Evolutionary conservation across 148 eudicot species (phyloP).

Genomic region (Dianthus caryophyllus): DNA sequence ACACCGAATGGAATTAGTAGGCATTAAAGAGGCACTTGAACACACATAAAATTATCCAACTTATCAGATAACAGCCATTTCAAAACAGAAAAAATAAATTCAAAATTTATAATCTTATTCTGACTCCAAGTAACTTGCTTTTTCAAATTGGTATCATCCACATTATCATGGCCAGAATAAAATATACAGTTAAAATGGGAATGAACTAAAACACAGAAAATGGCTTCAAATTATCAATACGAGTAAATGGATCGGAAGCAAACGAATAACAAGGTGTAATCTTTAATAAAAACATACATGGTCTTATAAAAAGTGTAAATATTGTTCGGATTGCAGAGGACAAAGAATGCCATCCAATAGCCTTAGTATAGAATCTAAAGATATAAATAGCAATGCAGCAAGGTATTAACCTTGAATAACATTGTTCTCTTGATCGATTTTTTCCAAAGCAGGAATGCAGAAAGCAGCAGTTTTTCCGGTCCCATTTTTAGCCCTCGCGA

Average conservation of each 20-base stretch:
- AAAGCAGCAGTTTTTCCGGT: conserved; percentile 91
- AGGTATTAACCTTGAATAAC: conserved; percentile 66
- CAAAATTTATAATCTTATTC: not conserved
- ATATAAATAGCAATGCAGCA: not conserved
- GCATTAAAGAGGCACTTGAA: not conserved
- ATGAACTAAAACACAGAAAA: not conserved
- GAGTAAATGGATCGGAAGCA: not conserved
- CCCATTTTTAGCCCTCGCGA: conserved; percentile 89
- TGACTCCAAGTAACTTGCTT: not conserved
- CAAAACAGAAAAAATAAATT: not conserved
- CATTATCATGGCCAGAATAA: too few relatives aligned
- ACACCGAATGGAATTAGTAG: not conserved
- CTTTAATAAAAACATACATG: not conserved
- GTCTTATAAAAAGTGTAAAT: not conserved
- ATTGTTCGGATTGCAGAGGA: not conserved
- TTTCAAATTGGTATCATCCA: not conserved
- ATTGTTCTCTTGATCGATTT: conserved; percentile 70
- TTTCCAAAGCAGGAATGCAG: conserved; percentile 77
- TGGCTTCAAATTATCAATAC: not conserved
- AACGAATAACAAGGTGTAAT: not conserved
- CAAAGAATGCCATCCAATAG: not conserved
- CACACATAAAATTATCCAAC: not conserved
- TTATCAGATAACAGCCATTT: not conserved
- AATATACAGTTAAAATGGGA: not conserved
- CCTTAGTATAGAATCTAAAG: not conserved